A percentile compares a stretch with the other conserved stretches of the same genome.
Evolutionary conservation across 352 stramenopile species (phyloP).

Genomic region (Phytophthora uliginosa): DNA sequence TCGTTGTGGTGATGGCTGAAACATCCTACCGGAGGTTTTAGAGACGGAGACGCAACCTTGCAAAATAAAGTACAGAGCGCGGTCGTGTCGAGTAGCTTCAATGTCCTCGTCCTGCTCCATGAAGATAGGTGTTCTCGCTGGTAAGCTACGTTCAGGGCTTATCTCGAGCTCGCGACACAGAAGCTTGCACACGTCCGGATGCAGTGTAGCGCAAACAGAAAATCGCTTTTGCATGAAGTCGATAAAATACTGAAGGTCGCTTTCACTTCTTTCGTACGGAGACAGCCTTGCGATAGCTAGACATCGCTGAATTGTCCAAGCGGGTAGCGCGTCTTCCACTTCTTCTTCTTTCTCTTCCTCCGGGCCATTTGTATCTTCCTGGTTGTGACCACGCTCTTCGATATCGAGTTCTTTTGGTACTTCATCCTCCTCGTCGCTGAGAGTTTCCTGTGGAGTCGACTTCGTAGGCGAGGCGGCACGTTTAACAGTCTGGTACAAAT

Average conservation of each 20-base stretch:
- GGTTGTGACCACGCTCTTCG: neutral
- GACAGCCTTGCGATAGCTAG: conserved; percentile 34
- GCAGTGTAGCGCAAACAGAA: conserved; percentile 46
- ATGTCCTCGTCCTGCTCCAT: conserved; percentile 31
- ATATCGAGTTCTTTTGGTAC: conserved; percentile 3
- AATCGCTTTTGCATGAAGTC: conserved; percentile 62
- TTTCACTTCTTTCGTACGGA: conserved; percentile 32
- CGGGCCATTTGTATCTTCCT: conserved; percentile 13
- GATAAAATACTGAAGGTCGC: conserved; percentile 51
- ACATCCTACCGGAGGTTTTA: conserved; percentile 35
- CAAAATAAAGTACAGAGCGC: conserved; percentile 42
- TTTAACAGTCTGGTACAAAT: conserved; percentile 23
- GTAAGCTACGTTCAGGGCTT: conserved; percentile 25
- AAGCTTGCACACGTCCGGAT: conserved; percentile 44
- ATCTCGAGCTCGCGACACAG: conserved; percentile 46
- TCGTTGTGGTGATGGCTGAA: conserved; percentile 24
- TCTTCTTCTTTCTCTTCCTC: conserved; percentile 15
- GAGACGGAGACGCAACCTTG: conserved; percentile 33
- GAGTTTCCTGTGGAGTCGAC: neutral
- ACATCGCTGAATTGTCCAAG: conserved; percentile 35
- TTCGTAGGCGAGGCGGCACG: conserved; percentile 8
- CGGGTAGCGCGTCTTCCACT: conserved; percentile 26
- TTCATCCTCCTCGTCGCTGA: conserved; percentile 10
- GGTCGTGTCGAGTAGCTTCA: conserved; percentile 7
- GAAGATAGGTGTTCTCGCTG: conserved; percentile 40